Evolutionary conservation across 2,329 filamentous ascomycete genomes (phyloP), one percentile per base, ranked within the genome.

Genomic region (Penicillium italicum): DNA sequence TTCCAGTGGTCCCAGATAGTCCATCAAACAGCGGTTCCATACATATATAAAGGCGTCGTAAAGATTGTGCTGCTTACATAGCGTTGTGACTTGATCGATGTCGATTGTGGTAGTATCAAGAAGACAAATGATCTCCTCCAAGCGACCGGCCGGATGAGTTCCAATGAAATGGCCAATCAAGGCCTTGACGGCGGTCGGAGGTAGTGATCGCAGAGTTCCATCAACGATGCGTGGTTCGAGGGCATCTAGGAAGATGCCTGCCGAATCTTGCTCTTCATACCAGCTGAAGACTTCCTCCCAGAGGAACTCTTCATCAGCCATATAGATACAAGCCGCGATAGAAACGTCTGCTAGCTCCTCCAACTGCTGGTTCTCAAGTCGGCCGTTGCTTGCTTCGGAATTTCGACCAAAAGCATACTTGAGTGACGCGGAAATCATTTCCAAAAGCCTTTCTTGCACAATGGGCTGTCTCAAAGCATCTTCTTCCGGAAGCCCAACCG

Each of bases 41-140:
- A 99, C 89, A 70, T 97, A 97, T 41, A 95, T 91, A 54, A 97
- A 83, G 2, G 94, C 95, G 73, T 99, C 95, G 69, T 97, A 99
- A 4, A 99, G 82, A 62, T 88, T 85, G 71, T 97, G 87, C 69
- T 93, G 88, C 72, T 94, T 96, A 80, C 94, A 99, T 24, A 99
- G 79, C 12, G 83, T 82, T 0, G 93, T 97, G 55, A 96, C 85
- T 72, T 97, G 90, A 70, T 99, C 93, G 63, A 99, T 86, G 70
- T 99, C 95, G 69, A 99, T 86, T 0, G 91, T 96, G 14, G 84
- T 80, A 1, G 93, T 96, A 66, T 96, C 88, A 76, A 99, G 87
- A 61, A 93, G 87, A 71, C 93, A 97, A 31, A 99, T 89, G 72
- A 97, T 88, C 73, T 97, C 93, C 74, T 99, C 95, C 8, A 99